Evolutionary conservation across 1,284 basidiomycete genomes (phyloP).

Genomic region (Vanrija sp.): DNA sequence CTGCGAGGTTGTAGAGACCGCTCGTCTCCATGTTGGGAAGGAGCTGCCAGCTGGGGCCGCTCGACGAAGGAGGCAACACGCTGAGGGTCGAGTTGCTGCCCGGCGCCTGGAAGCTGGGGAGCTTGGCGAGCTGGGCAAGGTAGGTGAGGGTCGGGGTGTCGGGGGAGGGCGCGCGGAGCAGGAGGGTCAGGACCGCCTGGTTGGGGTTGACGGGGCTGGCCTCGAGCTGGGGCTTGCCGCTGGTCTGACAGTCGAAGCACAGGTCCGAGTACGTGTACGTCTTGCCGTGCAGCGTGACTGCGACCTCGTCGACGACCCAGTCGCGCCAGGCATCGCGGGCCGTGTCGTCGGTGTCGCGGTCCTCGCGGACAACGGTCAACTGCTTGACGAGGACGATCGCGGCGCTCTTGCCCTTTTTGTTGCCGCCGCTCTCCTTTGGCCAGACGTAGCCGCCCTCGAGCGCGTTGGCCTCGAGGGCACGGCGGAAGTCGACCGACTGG

Average conservation of each 20-base stretch:
- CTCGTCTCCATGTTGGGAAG: constrained; percentile 39
- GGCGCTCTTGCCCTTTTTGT: constrained; percentile 33
- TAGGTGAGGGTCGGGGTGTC: constrained; percentile 62
- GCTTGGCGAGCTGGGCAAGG: constrained; percentile 44
- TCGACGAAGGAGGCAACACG: constrained; percentile 16
- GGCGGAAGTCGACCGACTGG: constrained; percentile 29
- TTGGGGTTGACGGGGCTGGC: constrained; percentile 38
- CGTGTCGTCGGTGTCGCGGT: constrained; percentile 20
- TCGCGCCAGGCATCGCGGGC: constrained; percentile 34
- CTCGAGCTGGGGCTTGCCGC: constrained; percentile 20
- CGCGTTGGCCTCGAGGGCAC: constrained; percentile 37
- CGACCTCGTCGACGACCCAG: constrained; percentile 38
- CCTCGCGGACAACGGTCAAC: constrained; percentile 32
- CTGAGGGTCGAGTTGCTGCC: constrained; percentile 36
- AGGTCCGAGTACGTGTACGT: constrained; percentile 41
- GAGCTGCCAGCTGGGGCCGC: constrained; percentile 33
- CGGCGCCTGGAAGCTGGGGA: constrained; percentile 44
- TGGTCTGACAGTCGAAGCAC: constrained; percentile 30
- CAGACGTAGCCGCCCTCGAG: constrained; percentile 40
- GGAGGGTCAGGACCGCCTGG: constrained; percentile 38
- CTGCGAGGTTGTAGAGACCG: constrained; percentile 34
- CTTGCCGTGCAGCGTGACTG: constrained; percentile 32
- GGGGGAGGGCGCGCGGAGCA: constrained; percentile 38
- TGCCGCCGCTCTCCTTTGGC: constrained; percentile 34
- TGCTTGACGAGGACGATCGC: constrained; percentile 47